A percentile compares a stretch with the other conserved stretches of the same genome.
phyloP scores from a whole-genome alignment of 805 yeast species.

The Pichia pseudocactophila region DNA sequence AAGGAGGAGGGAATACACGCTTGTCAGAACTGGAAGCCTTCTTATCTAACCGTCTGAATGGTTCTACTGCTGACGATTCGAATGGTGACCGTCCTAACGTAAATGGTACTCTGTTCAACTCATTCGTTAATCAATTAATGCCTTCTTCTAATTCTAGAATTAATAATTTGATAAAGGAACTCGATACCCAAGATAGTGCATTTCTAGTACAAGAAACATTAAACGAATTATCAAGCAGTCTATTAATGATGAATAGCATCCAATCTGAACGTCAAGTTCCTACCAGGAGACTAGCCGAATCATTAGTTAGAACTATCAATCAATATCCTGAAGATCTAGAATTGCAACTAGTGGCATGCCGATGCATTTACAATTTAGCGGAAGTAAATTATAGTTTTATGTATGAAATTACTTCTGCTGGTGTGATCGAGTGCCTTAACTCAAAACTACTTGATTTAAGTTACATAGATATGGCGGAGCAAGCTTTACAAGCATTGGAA shows the following conservation, averaged over 20 bases:
- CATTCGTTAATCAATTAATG: constrained; percentile 23
- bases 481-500: constrained; percentile 69
- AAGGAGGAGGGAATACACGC: neutral
- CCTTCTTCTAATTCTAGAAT: constrained; percentile 13
- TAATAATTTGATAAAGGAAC: constrained; percentile 27
- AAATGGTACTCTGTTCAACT: constrained; percentile 22
- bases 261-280: constrained; percentile 60
- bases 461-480: constrained; percentile 88
- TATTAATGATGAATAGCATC: constrained; percentile 57
- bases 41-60: neutral
- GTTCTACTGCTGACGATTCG: neutral
- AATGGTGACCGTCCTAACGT: neutral
- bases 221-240: constrained; percentile 52
- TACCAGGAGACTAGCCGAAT: constrained; percentile 42
- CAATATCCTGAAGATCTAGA: constrained; percentile 63
- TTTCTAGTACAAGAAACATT: constrained; percentile 54
- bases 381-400: constrained; percentile 65
- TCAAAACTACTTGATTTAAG: constrained; percentile 62
- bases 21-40: constrained; percentile 1
- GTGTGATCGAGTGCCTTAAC: constrained; percentile 59
- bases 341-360: constrained; percentile 72
- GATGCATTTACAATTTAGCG: constrained; percentile 72
- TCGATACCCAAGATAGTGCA: constrained; percentile 44
- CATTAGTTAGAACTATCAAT: constrained; percentile 48
- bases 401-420: constrained; percentile 51